Evolutionary conservation across 805 yeast genomes (phyloP).

Genomic region (Pichia gijzeniarum): DNA sequence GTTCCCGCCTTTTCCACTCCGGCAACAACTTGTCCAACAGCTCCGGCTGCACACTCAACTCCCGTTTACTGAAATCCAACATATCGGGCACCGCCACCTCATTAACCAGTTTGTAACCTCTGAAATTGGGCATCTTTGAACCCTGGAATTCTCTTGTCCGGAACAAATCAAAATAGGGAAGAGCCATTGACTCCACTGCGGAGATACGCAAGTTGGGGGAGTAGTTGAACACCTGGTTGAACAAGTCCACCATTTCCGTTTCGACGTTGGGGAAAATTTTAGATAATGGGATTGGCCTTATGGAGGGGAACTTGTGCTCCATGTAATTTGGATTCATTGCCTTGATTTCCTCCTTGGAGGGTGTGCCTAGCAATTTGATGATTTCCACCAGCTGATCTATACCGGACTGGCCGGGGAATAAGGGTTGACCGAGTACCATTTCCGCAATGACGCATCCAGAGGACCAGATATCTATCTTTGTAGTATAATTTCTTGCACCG

Average conservation of each 20-base stretch:
- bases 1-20: constrained; percentile 27
- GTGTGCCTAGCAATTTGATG: constrained; percentile 93
- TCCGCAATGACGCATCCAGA: constrained; percentile 99
- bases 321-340: constrained; percentile 95
- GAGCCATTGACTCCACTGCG: constrained; percentile 47
- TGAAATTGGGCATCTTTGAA: constrained; percentile 26
- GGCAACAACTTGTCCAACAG: constrained; percentile 39
- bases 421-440: constrained; percentile 87
- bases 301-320: constrained; percentile 91
- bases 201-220: constrained; percentile 60
- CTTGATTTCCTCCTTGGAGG: constrained; percentile 83
- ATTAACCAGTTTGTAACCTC: constrained; percentile 37
- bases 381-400: constrained; percentile 96
- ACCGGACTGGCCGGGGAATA: constrained; percentile 97
- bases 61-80: constrained; percentile 47
- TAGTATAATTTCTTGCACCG: constrained; percentile 94
- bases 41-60: constrained; percentile 39
- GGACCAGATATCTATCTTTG: constrained; percentile 96
- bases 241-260: constrained; percentile 47
- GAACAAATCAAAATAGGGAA: constrained; percentile 51
- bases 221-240: constrained; percentile 55
- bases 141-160: constrained; percentile 25
- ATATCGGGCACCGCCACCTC: constrained; percentile 37
- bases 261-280: constrained; percentile 59
- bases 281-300: constrained; percentile 67